Evolutionary conservation across 2,329 filamentous ascomycete genomes (phyloP), one percentile per base, ranked within the genome.

Genomic region (Chaetomiaceae sp.): DNA sequence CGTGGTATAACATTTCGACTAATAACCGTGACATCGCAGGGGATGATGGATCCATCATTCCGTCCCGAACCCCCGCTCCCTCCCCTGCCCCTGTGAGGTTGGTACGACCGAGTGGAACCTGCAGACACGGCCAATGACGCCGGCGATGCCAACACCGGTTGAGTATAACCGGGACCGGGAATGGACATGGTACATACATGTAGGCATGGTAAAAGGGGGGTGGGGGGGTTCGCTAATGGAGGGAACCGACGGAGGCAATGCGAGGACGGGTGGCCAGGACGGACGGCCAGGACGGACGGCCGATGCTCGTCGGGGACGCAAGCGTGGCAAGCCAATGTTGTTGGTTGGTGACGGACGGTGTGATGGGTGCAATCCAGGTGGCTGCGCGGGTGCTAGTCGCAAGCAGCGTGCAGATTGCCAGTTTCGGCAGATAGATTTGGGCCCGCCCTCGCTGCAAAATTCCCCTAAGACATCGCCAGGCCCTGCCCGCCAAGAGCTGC

Each of bases 391-490:
- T 29, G 34, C n/a, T 27, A 16, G 37, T 11, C n/a, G n/a, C n/a
- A n/a, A n/a, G n/a, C n/a, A n/a, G n/a, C n/a, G n/a, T 42, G 36
- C 41, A 34, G 34, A n/a, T 48, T 29, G 18, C 23, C 42, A 40
- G 40, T 34, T 38, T 56, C 56, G 53, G 56, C 56, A 58, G 53
- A 54, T 58, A 51, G 37, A 33, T 52, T 50, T 58, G 44, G 51
- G 40, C 27, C 50, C 50, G 41, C 42, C 13, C 13, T 42, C 14
- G 27, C 16, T 38, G 48, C 21, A n/a, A 23, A 42, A 36, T 25
- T 23, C 23, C 18, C 10, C 27, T 6, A 14, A n/a, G 21, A 10
- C 14, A 7, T 25, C 13, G 34, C n/a, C 44, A 29, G 23, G 16
- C 29, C 23, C 8, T 27, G 18, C 7, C 6, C 30, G 55, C 55